Percentiles rank a stretch among this genome's conserved stretches.
Evolutionary conservation across 1,284 basidiomycete genomes (phyloP).

Genomic region (Puccinia coronata): DNA sequence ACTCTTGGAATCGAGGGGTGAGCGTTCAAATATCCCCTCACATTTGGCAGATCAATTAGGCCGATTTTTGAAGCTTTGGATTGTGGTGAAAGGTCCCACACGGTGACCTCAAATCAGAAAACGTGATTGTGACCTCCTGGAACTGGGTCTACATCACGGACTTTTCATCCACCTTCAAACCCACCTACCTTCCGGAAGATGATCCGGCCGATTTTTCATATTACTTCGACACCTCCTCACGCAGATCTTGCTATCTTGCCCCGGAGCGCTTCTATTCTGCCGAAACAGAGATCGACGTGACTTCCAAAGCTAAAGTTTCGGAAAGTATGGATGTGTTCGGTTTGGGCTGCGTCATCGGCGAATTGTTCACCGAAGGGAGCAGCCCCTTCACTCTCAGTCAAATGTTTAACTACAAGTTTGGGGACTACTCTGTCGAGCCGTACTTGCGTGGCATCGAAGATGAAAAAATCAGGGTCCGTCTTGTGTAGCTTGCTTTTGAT

Average conservation of each 20-base stretch:
- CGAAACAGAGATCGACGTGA: constrained; percentile 66
- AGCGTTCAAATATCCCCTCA: constrained; percentile 42
- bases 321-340: constrained; percentile 99
- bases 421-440: constrained; percentile 74
- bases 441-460: constrained; percentile 79
- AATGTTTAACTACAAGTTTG: constrained; percentile 89
- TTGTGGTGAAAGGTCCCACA: constrained; percentile 71
- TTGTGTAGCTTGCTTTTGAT: background rate
- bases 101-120: constrained; percentile 97
- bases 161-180: constrained; percentile 91
- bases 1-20: constrained; percentile 71
- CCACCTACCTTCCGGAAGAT: constrained; percentile 89
- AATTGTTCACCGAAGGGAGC: constrained; percentile 91
- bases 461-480: constrained; percentile 72
- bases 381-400: constrained; percentile 93
- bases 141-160: constrained; percentile 94
- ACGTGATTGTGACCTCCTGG: constrained; percentile 93
- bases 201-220: constrained; percentile 97
- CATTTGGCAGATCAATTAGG: background rate
- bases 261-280: constrained; percentile 92
- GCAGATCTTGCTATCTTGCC: constrained; percentile 91
- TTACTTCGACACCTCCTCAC: constrained; percentile 92
- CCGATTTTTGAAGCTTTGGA: background rate
- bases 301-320: constrained; percentile 74
- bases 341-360: constrained; percentile 90